These are phyloP conservation scores for Suaeda aralocaspica DNA, from an alignment of 148 eudicot species.

Conservation along the genomic window DNA sequence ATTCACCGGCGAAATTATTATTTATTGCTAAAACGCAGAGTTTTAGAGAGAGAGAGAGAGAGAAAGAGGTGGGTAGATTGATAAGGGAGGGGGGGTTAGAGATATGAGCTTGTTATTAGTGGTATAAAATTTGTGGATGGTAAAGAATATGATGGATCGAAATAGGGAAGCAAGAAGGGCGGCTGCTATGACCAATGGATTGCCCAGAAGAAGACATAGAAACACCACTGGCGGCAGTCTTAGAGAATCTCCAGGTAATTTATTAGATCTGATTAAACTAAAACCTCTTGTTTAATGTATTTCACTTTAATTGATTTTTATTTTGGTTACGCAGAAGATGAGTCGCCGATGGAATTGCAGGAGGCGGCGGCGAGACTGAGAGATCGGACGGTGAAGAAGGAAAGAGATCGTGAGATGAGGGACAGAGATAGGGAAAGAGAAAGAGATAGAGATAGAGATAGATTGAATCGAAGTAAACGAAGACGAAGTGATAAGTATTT, in stretches of 20 bases:
- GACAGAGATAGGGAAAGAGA: constrained; percentile 37
- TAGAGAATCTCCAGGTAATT: constrained; percentile 73
- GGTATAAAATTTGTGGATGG: not conserved
- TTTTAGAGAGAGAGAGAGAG: too few species aligned
- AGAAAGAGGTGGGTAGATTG: too few species aligned
- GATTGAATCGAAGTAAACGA: constrained; percentile 48
- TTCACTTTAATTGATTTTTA: not conserved
- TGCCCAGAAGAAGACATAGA: constrained; percentile 53
- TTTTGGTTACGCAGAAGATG: constrained; percentile 58
- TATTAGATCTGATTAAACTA: not conserved
- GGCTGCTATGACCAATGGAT: constrained; percentile 50
- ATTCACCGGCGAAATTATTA: constrained; percentile 25
- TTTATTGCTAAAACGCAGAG: not conserved
- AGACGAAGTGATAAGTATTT: constrained; percentile 49
- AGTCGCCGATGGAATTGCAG: constrained; percentile 47
- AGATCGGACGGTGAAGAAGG: constrained; percentile 55
- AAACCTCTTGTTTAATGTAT: not conserved
- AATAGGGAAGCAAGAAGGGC: constrained; percentile 69
- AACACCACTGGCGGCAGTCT: constrained; percentile 36
- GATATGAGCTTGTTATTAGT: not conserved
- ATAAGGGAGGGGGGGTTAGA: not conserved
- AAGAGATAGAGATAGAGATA: constrained; percentile 46
- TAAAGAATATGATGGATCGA: constrained; percentile 54
- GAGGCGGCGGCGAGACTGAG: constrained; percentile 54
- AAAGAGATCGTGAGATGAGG: constrained; percentile 42